Evolutionary conservation across 1,284 basidiomycete genomes (phyloP), one percentile per base, ranked within the genome.

Genomic region (Heterobasidion occidentale): DNA sequence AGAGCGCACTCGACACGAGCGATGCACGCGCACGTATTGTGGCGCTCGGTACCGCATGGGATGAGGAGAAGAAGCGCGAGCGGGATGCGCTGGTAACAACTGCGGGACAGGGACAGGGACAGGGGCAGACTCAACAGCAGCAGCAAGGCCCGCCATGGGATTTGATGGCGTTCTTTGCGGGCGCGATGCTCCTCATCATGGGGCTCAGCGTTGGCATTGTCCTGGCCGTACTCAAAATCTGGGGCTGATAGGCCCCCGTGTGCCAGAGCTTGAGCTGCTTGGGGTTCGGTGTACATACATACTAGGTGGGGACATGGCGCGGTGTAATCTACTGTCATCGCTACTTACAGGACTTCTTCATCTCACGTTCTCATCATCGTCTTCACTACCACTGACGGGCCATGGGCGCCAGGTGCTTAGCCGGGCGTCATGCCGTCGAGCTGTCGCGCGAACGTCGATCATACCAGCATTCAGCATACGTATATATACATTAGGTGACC

Each of bases 11-110:
- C 64, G 68, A 78, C 64, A 68, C 75, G 1, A 64, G 62, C 33
- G 88, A 90, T 69, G 77, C 81, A 46, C 68, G 71, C 42, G 75
- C 45, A 63, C 61, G 9, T 70, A 70, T 51, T 63, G 74, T 8
- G 55, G 44, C 15, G 20, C 51, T n/a, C 33, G 35, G 12, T 3
- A 44, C 34, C 7, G 38, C 36, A 27, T 11, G 15, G 14, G 44
- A 17, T 14, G 17, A 17, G 7, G 52, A 54, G n/a, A 69, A 83
- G 68, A 72, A 79, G 71, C 75, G 78, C 0, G 38, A n/a, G 2
- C 33, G 52, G 7, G 56, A 51, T 33, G 54, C 70, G 2, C 59
- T 59, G 36, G 65, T 64, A 64, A 53, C 67, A 36, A 60, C 58
- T 15, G 56, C 56, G n/a, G 58, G 58, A 42, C 59, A 58, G 48